Evolutionary conservation across 768 basidiomycete genomes (phyloP).

Genomic region (Tulasnella sp.): DNA sequence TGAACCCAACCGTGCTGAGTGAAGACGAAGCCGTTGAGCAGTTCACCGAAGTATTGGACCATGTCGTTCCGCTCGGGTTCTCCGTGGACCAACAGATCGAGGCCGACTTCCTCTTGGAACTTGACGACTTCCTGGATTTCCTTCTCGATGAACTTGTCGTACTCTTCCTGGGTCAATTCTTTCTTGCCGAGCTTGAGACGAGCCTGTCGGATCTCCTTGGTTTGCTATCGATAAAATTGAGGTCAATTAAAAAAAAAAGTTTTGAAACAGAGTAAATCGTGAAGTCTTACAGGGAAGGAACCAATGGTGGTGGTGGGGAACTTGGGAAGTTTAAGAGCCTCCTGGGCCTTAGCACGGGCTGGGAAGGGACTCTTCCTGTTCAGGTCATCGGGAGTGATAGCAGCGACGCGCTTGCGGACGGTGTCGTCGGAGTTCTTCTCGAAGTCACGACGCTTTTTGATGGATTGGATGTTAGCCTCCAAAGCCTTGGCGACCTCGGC

Average conservation of each 20-base stretch:
- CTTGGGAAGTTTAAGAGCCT: conserved; percentile 84
- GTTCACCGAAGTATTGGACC: conserved; percentile 99
- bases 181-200: conserved; percentile 93
- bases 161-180: conserved; percentile 78
- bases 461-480: conserved; percentile 85
- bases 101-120: conserved; percentile 95
- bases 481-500: conserved; percentile 63
- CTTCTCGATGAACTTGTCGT: conserved; percentile 97
- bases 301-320: conserved; percentile 99
- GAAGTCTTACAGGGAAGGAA: conserved; percentile 77
- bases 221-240: conserved; percentile 59
- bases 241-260: conserved; percentile 24
- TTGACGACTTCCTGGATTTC: conserved; percentile 90
- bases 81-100: conserved; percentile 97
- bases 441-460: conserved; percentile 90
- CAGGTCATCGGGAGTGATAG: conserved; percentile 81
- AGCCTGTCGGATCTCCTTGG: conserved; percentile 96
- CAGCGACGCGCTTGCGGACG: conserved; percentile 91
- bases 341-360: conserved; percentile 81
- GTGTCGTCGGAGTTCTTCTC: conserved; percentile 90
- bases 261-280: conserved; percentile 21
- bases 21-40: conserved; percentile 91
- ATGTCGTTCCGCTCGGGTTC: conserved; percentile 99
- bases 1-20: conserved; percentile 99
- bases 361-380: conserved; percentile 88